phyloP scores from a whole-genome alignment of 2,329 filamentous ascomycete species.

The Mariannaea elegans region DNA sequence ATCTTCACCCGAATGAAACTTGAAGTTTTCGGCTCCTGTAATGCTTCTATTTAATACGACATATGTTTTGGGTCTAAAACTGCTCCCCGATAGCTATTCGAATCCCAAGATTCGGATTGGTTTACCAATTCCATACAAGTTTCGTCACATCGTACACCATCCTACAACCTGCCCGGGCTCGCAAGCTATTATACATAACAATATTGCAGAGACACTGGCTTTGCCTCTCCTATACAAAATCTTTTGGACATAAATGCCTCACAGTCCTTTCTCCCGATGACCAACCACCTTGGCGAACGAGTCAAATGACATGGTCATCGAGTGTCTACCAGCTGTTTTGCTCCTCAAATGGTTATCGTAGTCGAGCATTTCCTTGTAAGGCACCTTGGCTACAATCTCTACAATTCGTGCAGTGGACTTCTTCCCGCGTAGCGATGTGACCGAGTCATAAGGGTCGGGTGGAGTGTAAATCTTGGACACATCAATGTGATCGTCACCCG shows the following conservation, averaged over 20 bases:
- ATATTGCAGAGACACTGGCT: not conserved
- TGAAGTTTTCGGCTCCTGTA: not conserved
- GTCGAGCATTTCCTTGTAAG: constrained; percentile 95
- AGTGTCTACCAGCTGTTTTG: constrained; percentile 82
- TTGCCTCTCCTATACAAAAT: not conserved
- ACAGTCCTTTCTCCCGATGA: constrained; percentile 60
- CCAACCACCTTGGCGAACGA: constrained; percentile 65
- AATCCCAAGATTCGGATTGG: not conserved
- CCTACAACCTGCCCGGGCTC: not conserved
- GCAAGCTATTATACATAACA: too few species aligned
- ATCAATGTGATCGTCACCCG: constrained; percentile 64
- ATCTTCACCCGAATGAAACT: not conserved
- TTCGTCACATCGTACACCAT: not conserved
- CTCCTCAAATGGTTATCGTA: constrained; percentile 90
- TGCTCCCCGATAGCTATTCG: not conserved
- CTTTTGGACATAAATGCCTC: not conserved
- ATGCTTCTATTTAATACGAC: not conserved
- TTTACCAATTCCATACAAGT: not conserved
- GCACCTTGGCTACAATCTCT: constrained; percentile 85
- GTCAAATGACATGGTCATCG: constrained; percentile 67
- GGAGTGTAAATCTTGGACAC: constrained; percentile 83
- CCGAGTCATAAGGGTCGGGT: constrained; percentile 78
- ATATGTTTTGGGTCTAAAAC: not conserved
- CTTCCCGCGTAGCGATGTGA: constrained; percentile 64
- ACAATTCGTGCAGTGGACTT: constrained; percentile 59